Evolutionary conservation across 2,329 filamentous ascomycete species (phyloP), one percentile per base, ranked within the genome.

Genomic region (Botrytis medusae): DNA sequence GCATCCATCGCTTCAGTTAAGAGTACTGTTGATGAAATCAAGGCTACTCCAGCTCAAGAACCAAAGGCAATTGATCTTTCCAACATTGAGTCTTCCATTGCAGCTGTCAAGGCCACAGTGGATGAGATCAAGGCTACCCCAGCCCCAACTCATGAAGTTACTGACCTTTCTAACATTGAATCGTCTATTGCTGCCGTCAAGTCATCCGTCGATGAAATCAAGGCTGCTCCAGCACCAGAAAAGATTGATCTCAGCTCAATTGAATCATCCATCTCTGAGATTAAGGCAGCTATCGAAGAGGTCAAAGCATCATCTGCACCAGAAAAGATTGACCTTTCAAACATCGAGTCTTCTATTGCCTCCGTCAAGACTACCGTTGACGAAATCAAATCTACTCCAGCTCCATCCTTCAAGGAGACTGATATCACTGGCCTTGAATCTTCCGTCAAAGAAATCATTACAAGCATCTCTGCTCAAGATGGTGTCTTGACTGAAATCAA

Each of bases 401-500:
- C 63, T 34, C 74, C 75, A 46, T 71, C 61, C 14, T 63, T 70
- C n/a, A 61, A 72, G 32, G 68, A 74, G 59, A 71, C 72, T 10
- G 76, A 78, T n/a, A 63, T 78, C 20, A 73, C 75, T 46, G 46
- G 72, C 20, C 61, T 77, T 10, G 74, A 76, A 70, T 59, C 57
- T 12, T 75, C 74, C 2, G 68, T 75, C 10, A 74, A 74, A 48
- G 74, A 75, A 46, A 72, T 77, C 16, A 74, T 71, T 25, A 60
- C 71, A 46, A 70, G 62, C n/a, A 61, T 73, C 25, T 46, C 54
- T 42, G 63, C 65, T 46, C 71, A 73, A 68, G 63, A 54, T 51
- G 63, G 64, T 48, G n/a, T 68, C 22, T 61, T 73, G 20, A 59
- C 71, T 20, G 78, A 80, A 29, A 80, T 80, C 62, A 80, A 80